A percentile compares a stretch with the other conserved stretches of the same genome.
These are phyloP conservation scores for Kurtzmaniella quercitrusa DNA, from an alignment of 1,139 yeast species.

Conservation along the genomic window DNA sequence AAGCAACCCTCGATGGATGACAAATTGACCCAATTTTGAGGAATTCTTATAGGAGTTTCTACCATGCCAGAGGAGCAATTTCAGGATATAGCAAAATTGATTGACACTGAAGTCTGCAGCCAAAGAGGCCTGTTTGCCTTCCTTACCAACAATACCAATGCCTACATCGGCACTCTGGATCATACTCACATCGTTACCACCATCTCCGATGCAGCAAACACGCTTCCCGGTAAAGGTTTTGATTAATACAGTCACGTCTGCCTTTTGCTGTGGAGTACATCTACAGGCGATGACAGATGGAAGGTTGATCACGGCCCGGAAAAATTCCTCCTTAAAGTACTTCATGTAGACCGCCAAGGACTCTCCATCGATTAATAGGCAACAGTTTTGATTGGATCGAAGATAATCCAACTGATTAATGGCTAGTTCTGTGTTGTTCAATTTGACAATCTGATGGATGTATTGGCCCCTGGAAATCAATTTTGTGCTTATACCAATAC, in stretches of 20 bases:
- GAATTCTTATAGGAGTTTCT: slow-evolving; percentile 94
- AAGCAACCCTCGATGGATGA: slow-evolving; percentile 91
- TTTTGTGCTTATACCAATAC: slow-evolving; percentile 93
- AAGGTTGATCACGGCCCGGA: slow-evolving; percentile 65
- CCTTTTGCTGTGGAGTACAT: slow-evolving; percentile 98
- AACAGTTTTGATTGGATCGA: slow-evolving; percentile 61
- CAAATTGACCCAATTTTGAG: slow-evolving; percentile 91
- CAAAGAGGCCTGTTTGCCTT: slow-evolving; percentile 93
- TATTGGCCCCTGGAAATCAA: slow-evolving; percentile 91
- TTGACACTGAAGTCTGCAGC: slow-evolving; percentile 96
- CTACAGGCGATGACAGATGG: slow-evolving; percentile 97
- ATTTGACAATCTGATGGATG: slow-evolving; percentile 78
- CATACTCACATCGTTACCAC: slow-evolving; percentile 99
- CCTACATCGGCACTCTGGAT: slow-evolving; percentile 99
- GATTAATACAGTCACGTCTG: slow-evolving; percentile 84
- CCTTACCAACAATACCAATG: slow-evolving; percentile 98
- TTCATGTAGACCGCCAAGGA: slow-evolving; percentile 69
- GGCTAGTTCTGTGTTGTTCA: slow-evolving; percentile 59
- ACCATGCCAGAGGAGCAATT: slow-evolving; percentile 93
- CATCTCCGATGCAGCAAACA: slow-evolving; percentile 98
- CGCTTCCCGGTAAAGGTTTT: slow-evolving; percentile 77
- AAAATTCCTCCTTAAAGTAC: slow-evolving; percentile 64
- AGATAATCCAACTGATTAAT: slow-evolving; percentile 70
- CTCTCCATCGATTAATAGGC: slow-evolving; percentile 91
- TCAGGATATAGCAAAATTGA: slow-evolving; percentile 86